Percentiles rank a stretch among this genome's conserved stretches.
These are phyloP conservation scores for Eragrostis tef DNA, from an alignment of 202 grass and related monocot genomes.

Conservation along the genomic window DNA sequence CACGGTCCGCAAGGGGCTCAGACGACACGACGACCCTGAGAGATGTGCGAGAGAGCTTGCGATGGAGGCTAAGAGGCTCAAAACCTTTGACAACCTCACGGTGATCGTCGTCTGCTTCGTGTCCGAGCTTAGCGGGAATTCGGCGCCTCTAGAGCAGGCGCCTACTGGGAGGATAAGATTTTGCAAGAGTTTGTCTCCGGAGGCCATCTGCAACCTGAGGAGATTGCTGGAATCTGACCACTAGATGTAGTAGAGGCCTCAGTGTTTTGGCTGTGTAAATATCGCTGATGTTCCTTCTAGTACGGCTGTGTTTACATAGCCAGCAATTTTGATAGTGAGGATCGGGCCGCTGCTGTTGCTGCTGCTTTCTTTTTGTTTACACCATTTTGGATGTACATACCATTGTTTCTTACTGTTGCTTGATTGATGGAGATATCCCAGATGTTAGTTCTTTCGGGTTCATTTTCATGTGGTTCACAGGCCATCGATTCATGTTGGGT, in stretches of 20 bases:
- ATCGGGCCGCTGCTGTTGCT: neutral
- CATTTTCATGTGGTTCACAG: too few relatives aligned
- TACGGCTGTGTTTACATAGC: constrained; percentile 41
- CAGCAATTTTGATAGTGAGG: constrained; percentile 74
- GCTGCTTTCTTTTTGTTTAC: neutral
- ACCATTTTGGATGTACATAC: constrained; percentile 46
- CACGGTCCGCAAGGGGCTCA: constrained; percentile 63
- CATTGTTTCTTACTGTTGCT: constrained; percentile 16
- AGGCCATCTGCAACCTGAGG: constrained; percentile 73
- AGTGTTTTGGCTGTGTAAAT: constrained; percentile 44
- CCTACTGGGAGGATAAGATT: constrained; percentile 41
- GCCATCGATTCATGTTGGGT: neutral
- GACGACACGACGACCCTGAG: constrained; percentile 71
- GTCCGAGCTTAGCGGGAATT: constrained; percentile 29
- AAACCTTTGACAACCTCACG: constrained; percentile 85
- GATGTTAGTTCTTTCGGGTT: neutral
- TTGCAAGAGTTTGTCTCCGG: constrained; percentile 78
- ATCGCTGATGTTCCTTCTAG: neutral
- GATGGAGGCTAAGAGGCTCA: constrained; percentile 66
- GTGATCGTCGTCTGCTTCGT: constrained; percentile 80
- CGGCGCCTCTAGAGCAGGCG: constrained; percentile 21
- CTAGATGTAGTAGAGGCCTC: constrained; percentile 5
- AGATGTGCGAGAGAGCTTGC: constrained; percentile 72
- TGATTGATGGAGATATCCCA: neutral
- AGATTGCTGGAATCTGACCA: constrained; percentile 60